A percentile compares a stretch with the other conserved stretches of the same genome.
Conservation (phyloP, 1,284 basidiomycete genomes). For the Stereum hirsutum region DNA sequence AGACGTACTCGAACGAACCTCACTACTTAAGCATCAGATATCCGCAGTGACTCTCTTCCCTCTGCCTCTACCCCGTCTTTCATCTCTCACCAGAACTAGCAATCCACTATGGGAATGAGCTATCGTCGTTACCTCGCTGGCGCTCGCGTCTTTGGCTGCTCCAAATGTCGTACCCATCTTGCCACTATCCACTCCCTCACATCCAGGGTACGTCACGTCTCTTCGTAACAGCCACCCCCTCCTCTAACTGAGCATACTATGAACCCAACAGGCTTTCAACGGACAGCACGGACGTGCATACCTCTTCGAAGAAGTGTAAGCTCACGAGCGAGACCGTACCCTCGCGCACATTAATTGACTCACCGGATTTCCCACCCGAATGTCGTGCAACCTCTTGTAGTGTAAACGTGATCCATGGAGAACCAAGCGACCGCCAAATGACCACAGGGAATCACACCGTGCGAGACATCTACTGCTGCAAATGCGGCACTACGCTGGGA, state of each 20-base stretch:
- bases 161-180: constrained; percentile 87
- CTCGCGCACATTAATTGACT: no score
- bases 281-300: constrained; percentile 95
- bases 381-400: constrained; percentile 29
- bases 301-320: constrained; percentile 88
- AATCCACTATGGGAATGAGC: constrained; percentile 69
- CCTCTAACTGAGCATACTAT: constrained; percentile 9
- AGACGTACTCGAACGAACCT: no score
- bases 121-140: constrained; percentile 86
- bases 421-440: constrained; percentile 89
- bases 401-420: constrained; percentile 84
- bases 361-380: no score
- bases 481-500: constrained; percentile 79
- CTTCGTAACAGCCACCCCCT: background rate
- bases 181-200: constrained; percentile 90
- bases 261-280: constrained; percentile 65
- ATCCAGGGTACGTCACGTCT: constrained; percentile 60
- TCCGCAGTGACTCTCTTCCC: background rate
- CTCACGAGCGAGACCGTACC: no score
- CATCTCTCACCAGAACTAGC: background rate
- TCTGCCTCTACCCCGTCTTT: background rate
- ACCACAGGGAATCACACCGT: constrained; percentile 96
- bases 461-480: constrained; percentile 88
- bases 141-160: constrained; percentile 87
- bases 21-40: no score